Evolutionary conservation across 108 stramenopile genomes (phyloP).

Genomic region (Nitzschia sp.): DNA sequence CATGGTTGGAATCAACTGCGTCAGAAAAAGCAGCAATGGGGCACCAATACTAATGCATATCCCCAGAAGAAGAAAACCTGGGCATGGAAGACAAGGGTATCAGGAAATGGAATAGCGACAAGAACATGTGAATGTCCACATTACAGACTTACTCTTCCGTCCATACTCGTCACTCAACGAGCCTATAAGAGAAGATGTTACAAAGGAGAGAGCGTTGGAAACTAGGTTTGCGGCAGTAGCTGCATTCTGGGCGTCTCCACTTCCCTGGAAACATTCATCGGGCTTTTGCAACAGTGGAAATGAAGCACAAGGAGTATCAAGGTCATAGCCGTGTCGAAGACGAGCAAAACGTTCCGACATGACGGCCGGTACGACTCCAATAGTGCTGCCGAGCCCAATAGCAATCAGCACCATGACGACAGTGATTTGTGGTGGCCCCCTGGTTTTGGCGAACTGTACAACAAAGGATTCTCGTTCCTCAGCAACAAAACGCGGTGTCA

Average conservation of each 20-base stretch:
- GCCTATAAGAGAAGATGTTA: slow-evolving; percentile 72
- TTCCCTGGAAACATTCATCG: slow-evolving; percentile 58
- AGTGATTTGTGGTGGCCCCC: slow-evolving; percentile 75
- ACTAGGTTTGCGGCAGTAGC: slow-evolving; percentile 59
- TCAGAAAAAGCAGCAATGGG: slow-evolving; percentile 53
- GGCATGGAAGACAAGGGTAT: not conserved
- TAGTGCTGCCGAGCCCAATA: slow-evolving; percentile 67
- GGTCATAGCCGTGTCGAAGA: slow-evolving; percentile 59
- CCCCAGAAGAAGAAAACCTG: slow-evolving; percentile 59
- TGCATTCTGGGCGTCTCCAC: slow-evolving; percentile 72
- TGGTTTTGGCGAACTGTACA: slow-evolving; percentile 44
- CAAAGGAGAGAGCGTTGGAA: slow-evolving; percentile 64
- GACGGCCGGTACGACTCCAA: slow-evolving; percentile 81
- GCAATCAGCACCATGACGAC: slow-evolving; percentile 63
- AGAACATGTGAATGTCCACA: not conserved
- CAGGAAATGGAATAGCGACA: not conserved
- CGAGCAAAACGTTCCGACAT: slow-evolving; percentile 82
- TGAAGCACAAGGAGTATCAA: not conserved
- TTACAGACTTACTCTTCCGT: slow-evolving; percentile 42
- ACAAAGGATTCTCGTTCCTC: slow-evolving; percentile 32
- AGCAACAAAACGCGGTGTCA: too few species aligned
- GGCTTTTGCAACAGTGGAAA: slow-evolving; percentile 37
- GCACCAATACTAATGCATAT: slow-evolving; percentile 50
- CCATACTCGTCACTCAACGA: slow-evolving; percentile 79
- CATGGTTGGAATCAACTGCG: slow-evolving; percentile 53